A percentile compares a stretch with the other conserved stretches of the same genome.
phyloP scores from a whole-genome alignment of 495 filamentous ascomycete genomes.

The Apodospora peruviana region DNA sequence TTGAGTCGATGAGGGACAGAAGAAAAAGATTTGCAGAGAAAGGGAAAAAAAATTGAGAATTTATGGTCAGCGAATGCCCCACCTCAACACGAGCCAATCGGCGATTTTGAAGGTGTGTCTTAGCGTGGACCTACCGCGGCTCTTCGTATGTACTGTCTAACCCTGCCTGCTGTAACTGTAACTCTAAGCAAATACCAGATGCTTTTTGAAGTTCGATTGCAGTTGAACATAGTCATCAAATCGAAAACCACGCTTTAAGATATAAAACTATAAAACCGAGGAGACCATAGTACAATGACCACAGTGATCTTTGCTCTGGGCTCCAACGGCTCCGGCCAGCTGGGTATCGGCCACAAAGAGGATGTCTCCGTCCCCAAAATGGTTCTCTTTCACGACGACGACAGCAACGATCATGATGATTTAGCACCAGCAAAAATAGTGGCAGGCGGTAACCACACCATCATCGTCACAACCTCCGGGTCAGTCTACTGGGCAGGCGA shows the following conservation, averaged over 20 bases:
- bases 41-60: background rate
- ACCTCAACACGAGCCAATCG: background rate
- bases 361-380: slow-evolving; percentile 64
- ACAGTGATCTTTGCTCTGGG: slow-evolving; percentile 72
- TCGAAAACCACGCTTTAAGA: too few species aligned
- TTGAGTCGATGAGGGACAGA: slow-evolving; percentile 4
- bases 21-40: slow-evolving; percentile 8
- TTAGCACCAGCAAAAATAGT: slow-evolving; percentile 35
- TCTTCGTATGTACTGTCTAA: too few species aligned
- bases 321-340: slow-evolving; percentile 84
- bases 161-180: too few species aligned
- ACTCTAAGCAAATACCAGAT: too few species aligned
- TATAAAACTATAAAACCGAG: too few species aligned
- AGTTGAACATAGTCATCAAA: too few species aligned
- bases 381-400: slow-evolving; percentile 40
- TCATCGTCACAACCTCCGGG: slow-evolving; percentile 57
- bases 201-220: too few species aligned
- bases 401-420: slow-evolving; percentile 8
- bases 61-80: slow-evolving; percentile 4
- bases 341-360: slow-evolving; percentile 69
- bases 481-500: slow-evolving; percentile 59
- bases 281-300: background rate
- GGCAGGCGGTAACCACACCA: slow-evolving; percentile 85
- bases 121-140: background rate
- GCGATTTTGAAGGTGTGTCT: too few species aligned